Evolutionary conservation across 805 yeast species (phyloP), one percentile per base, ranked within the genome.

Genomic region (Barnettozyma wickerhamii): DNA sequence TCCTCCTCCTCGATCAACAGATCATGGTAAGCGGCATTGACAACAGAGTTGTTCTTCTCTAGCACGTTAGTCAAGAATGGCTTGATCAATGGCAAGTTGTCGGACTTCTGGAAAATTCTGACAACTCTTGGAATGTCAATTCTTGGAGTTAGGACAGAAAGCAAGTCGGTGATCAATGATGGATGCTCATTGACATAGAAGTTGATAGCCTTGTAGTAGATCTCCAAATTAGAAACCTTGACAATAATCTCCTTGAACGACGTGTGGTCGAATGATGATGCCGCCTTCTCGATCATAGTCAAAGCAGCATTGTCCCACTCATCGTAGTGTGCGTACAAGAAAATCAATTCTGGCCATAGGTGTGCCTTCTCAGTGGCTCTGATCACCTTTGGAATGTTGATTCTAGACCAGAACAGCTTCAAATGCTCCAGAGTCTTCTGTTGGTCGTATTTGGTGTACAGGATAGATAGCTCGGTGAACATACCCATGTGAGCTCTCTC

Each of bases 401-500:
- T 77, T 69, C 99, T 84, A 12, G 97, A 89, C 98, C 98, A 93
- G 78, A 93, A 93, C 58, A 93, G 71, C 64, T 90, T 90, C 77
- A 93, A 75, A 67, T 93, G 98, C 66, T 93, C 98, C 88, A 87
- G 85, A 41, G 95, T 85, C 66, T 80, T 84, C 38, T 80, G 85
- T 21, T 97, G 96, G 47, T 79, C 77, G 67, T 90, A 93, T 64
- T 90, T 91, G 50, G 95, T 77, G 69, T 91, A 93, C 53, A 93
- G 72, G 35, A 86, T 74, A 18, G 98, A 96, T 55, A 93, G 75
- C 66, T 90, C 97, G 10, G 99, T 93, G 64, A 93, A 93, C 97
- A 93, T 91, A 54, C 98, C 99, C 99, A 93, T 93, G 62, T 93
- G 99, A 29, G 99, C 99, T 64, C 99, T 85, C 72, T 93, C 99